Evolutionary conservation across 192 early-diverging fungal genomes (phyloP).

Genomic region (Linnemannia exigua): DNA sequence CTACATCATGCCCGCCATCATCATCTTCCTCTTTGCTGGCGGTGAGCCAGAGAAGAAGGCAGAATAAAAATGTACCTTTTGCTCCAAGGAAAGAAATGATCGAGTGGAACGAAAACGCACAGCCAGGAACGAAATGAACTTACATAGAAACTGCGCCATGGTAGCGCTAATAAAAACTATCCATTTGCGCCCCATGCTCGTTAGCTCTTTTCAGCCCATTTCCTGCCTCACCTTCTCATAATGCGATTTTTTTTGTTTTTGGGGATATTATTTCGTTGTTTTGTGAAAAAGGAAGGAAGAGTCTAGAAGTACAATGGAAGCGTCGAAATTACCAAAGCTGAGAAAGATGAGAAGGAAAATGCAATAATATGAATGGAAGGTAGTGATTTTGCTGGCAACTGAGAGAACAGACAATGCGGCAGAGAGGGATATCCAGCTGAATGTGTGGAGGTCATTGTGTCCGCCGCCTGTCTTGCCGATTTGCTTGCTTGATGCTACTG

Average conservation of each 20-base stretch:
- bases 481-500: too few relatives aligned
- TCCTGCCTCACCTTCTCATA: background rate
- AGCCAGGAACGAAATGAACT: background rate
- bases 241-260: background rate
- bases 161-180: background rate
- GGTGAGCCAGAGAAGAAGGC: slow-evolving; percentile 55
- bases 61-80: slow-evolving; percentile 4
- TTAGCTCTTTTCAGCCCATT: background rate
- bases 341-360: background rate
- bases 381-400: background rate
- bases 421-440: background rate
- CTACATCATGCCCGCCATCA: slow-evolving; percentile 36
- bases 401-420: background rate
- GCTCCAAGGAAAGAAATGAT: background rate
- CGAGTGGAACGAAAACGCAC: background rate
- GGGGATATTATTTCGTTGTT: background rate
- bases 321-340: slow-evolving; percentile 9
- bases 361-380: background rate
- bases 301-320: slow-evolving; percentile 9
- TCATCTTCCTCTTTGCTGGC: slow-evolving; percentile 43
- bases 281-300: background rate
- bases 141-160: background rate
- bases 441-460: background rate
- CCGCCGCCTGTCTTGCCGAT: too few relatives aligned
- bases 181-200: background rate